Evolutionary conservation across 306 rosid genomes (phyloP).

Genomic region (Prunus mume): DNA sequence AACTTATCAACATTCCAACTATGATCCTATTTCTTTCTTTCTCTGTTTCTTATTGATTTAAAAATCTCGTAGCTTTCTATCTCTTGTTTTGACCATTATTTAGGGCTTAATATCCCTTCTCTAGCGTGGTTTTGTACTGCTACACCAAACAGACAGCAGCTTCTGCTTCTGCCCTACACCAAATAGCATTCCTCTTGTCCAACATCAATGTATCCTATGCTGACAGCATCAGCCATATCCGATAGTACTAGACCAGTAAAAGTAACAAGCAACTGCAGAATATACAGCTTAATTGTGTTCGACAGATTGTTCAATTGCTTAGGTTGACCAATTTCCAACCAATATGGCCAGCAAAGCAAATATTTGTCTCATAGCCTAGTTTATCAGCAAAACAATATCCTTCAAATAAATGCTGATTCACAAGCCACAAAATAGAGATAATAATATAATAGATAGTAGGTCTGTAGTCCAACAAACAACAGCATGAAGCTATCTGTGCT

Average conservation of each 20-base stretch:
- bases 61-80: not conserved
- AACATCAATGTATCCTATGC: not conserved
- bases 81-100: not conserved
- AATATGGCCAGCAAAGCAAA: not conserved
- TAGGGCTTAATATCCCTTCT: not conserved
- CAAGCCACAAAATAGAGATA: not conserved
- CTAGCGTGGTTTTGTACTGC: not conserved
- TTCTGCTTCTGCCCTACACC: not conserved
- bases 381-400: constrained; percentile 1
- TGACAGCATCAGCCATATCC: not conserved
- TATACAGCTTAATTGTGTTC: not conserved
- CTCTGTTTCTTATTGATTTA: not conserved
- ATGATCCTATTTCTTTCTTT: not conserved
- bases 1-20: not conserved
- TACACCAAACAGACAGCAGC: not conserved
- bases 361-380: not conserved
- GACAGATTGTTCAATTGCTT: not conserved
- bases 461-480: constrained; percentile 9
- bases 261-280: not conserved
- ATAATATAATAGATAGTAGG: not conserved
- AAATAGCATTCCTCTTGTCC: not conserved
- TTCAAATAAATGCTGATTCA: not conserved
- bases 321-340: not conserved
- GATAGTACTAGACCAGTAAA: not conserved
- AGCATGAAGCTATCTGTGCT: not conserved